Evolutionary conservation across 164 flowering plant genomes (phyloP), one percentile per base, ranked within the genome.

Genomic region (Vitis rotundifolia): DNA sequence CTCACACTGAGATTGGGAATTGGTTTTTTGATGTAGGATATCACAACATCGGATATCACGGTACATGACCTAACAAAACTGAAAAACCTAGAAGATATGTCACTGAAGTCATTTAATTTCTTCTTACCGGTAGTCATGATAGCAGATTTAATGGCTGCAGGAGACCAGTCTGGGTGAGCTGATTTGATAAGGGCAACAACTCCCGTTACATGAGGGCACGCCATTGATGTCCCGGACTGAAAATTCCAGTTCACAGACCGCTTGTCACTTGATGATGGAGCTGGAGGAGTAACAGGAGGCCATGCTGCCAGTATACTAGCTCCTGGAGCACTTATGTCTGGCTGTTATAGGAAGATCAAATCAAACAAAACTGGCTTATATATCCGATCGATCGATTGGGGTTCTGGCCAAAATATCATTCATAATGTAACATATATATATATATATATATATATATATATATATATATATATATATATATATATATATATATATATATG

Each of bases 171-270:
- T 0, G 92, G 92, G 31, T 90, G 86, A 0, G 77, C 85, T 2
- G 96, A 86, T 72, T 80, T 86, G 77, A 90, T 61, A 14, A 90
- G 90, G 9, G 92, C 91, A 2, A 79, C 86, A 0, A 80, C 81
- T 10, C 91, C 96, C 3, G 96, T 58, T 19, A 90, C 91, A 67
- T 90, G 96, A 44, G 96, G 96, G 75, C 96, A 90, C 0, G 96
- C 73, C 91, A 88, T 87, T 9, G 96, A 91, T 1, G 96, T 91
- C 12, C 96, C 96, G 0, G 93, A 81, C 49, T 52, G 80, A 55
- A 91, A 80, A 65, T 82, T 89, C 96, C 96, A 91, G 5, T 65
- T 65, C 54, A 83, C 89, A 0, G 75, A 72, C 8, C 85, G 85
- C 0, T 6, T 3, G 49, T 87, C 95, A 0, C 26, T 13, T 0